phyloP scores from a whole-genome alignment of 106 monocot species.

The Platanthera zijinensis region DNA sequence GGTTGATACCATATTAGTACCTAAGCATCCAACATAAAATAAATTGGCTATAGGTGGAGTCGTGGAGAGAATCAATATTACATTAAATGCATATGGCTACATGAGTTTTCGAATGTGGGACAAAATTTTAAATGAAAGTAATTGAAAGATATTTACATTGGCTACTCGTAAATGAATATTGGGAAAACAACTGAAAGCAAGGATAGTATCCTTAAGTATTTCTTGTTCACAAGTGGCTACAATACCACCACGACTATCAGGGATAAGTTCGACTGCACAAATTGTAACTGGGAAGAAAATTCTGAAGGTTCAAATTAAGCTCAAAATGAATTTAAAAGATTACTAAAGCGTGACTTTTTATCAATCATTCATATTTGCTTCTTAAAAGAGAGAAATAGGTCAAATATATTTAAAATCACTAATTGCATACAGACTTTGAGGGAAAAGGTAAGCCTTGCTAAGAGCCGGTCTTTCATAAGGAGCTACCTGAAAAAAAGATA shows the following conservation, averaged over 20 bases:
- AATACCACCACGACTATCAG: background rate
- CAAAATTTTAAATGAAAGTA: too few species aligned
- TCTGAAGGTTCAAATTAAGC: background rate
- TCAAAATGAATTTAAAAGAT: background rate
- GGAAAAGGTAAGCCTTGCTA: conserved; percentile 95
- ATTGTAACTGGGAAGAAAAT: background rate
- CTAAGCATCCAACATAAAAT: too few species aligned
- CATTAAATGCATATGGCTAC: too few species aligned
- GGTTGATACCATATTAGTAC: too few species aligned
- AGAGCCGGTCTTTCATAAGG: conserved; percentile 97
- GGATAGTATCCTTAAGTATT: background rate
- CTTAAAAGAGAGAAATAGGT: too few species aligned
- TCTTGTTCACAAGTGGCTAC: background rate
- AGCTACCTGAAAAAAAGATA: conserved; percentile 52
- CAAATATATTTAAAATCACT: background rate
- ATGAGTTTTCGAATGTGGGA: too few species aligned
- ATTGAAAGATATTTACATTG: background rate
- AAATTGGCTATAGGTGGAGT: too few species aligned
- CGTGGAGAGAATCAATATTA: too few species aligned
- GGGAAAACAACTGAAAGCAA: background rate
- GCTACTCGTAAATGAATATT: background rate
- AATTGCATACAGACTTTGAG: conserved; percentile 40
- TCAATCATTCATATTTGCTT: background rate
- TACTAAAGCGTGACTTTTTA: background rate
- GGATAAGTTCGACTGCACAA: background rate